Conservation (phyloP, 768 basidiomycete species). For the Mycena belliarum region DNA sequence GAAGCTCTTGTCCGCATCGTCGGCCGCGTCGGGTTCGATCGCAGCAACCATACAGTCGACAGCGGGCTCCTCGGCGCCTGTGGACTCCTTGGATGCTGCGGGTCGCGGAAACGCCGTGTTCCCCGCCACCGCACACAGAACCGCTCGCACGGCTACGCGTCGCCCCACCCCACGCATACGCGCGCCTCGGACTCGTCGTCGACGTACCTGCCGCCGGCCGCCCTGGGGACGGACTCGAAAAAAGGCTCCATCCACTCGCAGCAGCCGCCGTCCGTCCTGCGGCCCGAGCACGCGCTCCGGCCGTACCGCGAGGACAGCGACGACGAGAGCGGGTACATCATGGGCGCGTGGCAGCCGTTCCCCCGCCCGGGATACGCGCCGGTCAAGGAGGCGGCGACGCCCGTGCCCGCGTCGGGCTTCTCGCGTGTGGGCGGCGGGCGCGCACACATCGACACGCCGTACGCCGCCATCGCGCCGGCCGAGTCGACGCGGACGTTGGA, state of each 20-base stretch:
- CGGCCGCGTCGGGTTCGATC: slow-evolving; percentile 81
- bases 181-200: slow-evolving; percentile 48
- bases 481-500: slow-evolving; percentile 18
- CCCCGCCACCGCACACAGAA: slow-evolving; percentile 29
- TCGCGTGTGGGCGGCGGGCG: slow-evolving; percentile 85
- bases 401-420: slow-evolving; percentile 58
- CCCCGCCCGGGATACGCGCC: slow-evolving; percentile 52
- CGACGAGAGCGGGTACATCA: slow-evolving; percentile 81
- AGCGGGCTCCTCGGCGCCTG: slow-evolving; percentile 87
- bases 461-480: slow-evolving; percentile 41
- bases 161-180: neutral
- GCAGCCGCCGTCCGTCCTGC: slow-evolving; percentile 70
- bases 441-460: slow-evolving; percentile 84
- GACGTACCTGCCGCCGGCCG: slow-evolving; percentile 33
- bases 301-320: slow-evolving; percentile 81
- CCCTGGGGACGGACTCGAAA: slow-evolving; percentile 35
- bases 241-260: slow-evolving; percentile 57
- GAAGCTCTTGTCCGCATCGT: slow-evolving; percentile 82
- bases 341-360: slow-evolving; percentile 92
- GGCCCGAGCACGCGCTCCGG: slow-evolving; percentile 75
- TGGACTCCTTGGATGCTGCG: slow-evolving; percentile 68
- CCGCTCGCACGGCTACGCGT: slow-evolving; percentile 19
- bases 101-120: slow-evolving; percentile 42
- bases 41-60: slow-evolving; percentile 76
- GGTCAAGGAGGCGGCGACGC: slow-evolving; percentile 39